Evolutionary conservation across 169 alveolate species (phyloP), one percentile per base, ranked within the genome.

Genomic region (Plasmodium blacklocki): DNA sequence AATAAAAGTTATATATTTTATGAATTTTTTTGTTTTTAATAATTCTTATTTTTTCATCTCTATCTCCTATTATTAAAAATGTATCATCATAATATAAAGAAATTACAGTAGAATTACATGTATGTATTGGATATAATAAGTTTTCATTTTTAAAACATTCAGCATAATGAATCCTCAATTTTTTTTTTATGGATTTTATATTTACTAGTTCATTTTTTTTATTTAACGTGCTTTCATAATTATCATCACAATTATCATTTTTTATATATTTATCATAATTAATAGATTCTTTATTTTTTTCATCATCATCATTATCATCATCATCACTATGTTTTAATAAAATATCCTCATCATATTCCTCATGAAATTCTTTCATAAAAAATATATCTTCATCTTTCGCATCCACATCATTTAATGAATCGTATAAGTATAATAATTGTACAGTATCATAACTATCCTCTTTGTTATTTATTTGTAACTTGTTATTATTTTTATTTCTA

Each of bases 41-140:
- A 50, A 78, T 66, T 78, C 89, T 78, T 29, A 78, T 78, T 78
- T 78, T 78, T 78, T 78, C 89, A 78, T 78, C 89, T 66, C 89
- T 52, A 58, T 78, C 89, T 9, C 89, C 89, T 64, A 78, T 78
- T 23, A 78, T 78, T 64, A 78, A 78, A 50, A 64, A 78, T 18
- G 66, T 78, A 11, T 70, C n/a, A 59, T 78, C 89, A 71, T 78
- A 78, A 66, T 78, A 70, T 52, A 66, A 52, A 3, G 89, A 66
- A 49, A 78, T 52, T 14, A 78, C 89, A 18, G 50, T 60, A 23
- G 89, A 78, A 45, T 67, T 78, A 29, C 89, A 78, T 23, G 89
- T 66, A 11, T 64, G 15, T 14, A 64, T 78, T 19, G 89, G 89
- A 49, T 78, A 47, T 39, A 78, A 19, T 7, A 52, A 23, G 7